These are phyloP conservation scores for Carex parvula DNA, from an alignment of 176 grass and related monocot species.

Conservation along the genomic window DNA sequence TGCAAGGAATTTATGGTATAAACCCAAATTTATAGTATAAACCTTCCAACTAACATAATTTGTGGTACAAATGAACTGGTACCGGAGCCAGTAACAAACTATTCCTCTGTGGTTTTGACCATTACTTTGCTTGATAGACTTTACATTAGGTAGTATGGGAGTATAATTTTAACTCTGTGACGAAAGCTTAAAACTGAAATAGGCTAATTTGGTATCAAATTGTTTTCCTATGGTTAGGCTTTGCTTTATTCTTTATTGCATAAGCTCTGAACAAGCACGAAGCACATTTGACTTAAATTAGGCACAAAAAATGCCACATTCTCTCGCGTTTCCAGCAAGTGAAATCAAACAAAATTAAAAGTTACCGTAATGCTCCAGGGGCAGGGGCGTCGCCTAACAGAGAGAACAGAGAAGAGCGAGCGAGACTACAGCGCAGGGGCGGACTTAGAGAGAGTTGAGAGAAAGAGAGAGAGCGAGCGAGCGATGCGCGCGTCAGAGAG, in stretches of 20 bases:
- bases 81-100: background rate
- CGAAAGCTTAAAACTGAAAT: background rate
- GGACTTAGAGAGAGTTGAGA: no score
- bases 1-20: no score
- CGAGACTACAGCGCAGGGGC: no score
- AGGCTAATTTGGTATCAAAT: constrained; percentile 3
- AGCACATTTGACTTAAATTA: background rate
- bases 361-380: no score
- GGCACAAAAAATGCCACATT: background rate
- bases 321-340: background rate
- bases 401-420: no score
- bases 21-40: no score
- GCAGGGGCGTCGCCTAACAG: no score
- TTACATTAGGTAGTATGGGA: background rate
- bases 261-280: background rate
- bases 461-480: no score
- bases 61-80: no score
- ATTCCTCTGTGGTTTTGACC: background rate
- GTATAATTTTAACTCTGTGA: background rate
- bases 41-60: no score
- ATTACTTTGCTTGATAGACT: background rate
- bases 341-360: background rate
- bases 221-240: background rate
- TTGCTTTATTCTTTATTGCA: background rate
- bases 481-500: no score